phyloP scores from a whole-genome alignment of 2,329 filamentous ascomycete species.

The Hymenoscyphus linearis region DNA sequence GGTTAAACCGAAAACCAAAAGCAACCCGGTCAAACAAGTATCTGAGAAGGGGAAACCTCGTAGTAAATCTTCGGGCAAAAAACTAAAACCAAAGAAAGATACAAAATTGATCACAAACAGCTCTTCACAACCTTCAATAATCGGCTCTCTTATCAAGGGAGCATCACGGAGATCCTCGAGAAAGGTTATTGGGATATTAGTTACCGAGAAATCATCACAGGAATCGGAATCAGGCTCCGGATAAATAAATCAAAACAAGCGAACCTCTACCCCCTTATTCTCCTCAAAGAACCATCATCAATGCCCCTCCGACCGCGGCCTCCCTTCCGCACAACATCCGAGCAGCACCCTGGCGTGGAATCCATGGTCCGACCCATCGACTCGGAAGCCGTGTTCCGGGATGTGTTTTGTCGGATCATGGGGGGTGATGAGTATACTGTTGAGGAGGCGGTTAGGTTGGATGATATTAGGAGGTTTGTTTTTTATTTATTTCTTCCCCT shows the following conservation, averaged over 20 bases:
- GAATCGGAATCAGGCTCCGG: too few species aligned
- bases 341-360: background rate
- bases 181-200: background rate
- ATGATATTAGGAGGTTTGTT: conserved; percentile 15
- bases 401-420: conserved; percentile 3
- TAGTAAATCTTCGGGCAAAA: too few species aligned
- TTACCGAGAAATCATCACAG: background rate
- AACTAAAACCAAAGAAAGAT: too few species aligned
- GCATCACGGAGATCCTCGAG: background rate
- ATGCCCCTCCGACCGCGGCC: conserved; percentile 1
- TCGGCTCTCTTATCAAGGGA: background rate
- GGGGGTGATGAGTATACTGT: conserved; percentile 4
- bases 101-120: background rate
- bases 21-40: too few species aligned
- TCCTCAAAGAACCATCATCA: background rate
- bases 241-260: too few species aligned
- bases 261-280: too few species aligned
- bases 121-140: background rate
- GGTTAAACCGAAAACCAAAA: too few species aligned
- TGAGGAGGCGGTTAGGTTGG: conserved; percentile 4
- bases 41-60: too few species aligned
- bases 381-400: conserved; percentile 5
- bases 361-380: conserved; percentile 3
- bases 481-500: background rate
- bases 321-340: background rate